phyloP scores from a whole-genome alignment of 805 yeast species.

The Lipomyces kockii region DNA sequence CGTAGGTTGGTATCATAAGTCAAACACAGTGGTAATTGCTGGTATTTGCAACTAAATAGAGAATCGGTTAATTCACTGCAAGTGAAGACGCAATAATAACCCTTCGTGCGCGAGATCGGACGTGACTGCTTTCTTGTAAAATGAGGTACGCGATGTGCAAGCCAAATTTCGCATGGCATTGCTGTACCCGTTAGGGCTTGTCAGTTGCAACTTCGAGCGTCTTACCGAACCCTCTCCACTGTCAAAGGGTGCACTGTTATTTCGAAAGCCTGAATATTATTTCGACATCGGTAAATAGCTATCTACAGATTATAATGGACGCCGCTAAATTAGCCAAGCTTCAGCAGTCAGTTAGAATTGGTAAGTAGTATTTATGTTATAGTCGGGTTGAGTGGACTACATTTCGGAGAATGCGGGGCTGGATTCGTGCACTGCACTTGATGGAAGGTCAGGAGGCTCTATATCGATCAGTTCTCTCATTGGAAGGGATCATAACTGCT shows the following conservation, averaged over 20 bases:
- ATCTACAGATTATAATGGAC: slow-evolving; percentile 32
- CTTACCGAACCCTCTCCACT: not conserved
- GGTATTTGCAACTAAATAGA: too few relatives aligned
- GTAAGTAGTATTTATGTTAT: slow-evolving; percentile 47
- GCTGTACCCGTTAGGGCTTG: not conserved
- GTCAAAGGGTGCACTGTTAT: not conserved
- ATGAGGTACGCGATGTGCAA: not conserved
- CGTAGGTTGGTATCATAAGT: too few relatives aligned
- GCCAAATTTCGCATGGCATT: not conserved
- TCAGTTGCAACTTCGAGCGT: not conserved
- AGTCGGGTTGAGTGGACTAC: not conserved
- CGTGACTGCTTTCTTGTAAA: not conserved
- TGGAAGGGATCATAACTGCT: not conserved
- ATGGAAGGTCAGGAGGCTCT: too few relatives aligned
- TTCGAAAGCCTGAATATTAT: not conserved
- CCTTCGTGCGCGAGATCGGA: too few relatives aligned
- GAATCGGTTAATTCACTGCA: too few relatives aligned
- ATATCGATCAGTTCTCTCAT: not conserved
- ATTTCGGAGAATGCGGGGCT: not conserved
- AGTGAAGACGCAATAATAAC: too few relatives aligned
- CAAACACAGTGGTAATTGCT: too few relatives aligned
- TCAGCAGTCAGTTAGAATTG: slow-evolving; percentile 79
- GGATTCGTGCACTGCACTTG: not conserved
- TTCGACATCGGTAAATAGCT: not conserved
- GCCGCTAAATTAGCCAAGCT: slow-evolving; percentile 85